These are phyloP conservation scores for Ogataea polymorpha DNA, from an alignment of 805 yeast genomes.

Conservation along the genomic window DNA sequence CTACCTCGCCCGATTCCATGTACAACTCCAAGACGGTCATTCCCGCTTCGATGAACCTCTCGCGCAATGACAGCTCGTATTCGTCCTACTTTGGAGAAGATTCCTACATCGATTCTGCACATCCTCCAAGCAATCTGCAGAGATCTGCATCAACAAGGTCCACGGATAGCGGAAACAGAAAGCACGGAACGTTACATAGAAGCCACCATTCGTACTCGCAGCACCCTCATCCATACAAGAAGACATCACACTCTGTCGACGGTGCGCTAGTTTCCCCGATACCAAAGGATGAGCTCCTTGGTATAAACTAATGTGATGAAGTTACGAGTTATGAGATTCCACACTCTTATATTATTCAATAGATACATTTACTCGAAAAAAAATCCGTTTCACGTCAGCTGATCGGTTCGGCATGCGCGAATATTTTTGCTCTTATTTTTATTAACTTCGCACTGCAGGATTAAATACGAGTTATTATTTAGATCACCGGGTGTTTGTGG, in stretches of 20 bases:
- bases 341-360: neutral
- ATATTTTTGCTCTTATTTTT: neutral
- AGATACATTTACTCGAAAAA: neutral
- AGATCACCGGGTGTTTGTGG: constrained; percentile 13
- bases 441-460: neutral
- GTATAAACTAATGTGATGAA: constrained; percentile 3
- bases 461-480: neutral
- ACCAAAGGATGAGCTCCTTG: constrained; percentile 10
- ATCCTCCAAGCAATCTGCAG: constrained; percentile 18
- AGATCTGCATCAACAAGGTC: constrained; percentile 19
- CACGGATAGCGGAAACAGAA: constrained; percentile 8
- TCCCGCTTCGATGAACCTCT: constrained; percentile 1
- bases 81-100: constrained; percentile 16
- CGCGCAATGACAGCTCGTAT: constrained; percentile 7
- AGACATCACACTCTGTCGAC: constrained; percentile 10
- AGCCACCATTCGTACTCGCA: constrained; percentile 16
- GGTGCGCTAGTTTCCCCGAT: constrained; percentile 10
- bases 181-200: constrained; percentile 12
- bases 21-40: constrained; percentile 8
- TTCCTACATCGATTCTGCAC: constrained; percentile 14
- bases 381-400: no score
- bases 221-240: constrained; percentile 28
- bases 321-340: constrained; percentile 4
- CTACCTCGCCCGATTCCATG: constrained; percentile 17
- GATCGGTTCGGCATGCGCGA: constrained; percentile 3